phyloP scores from a whole-genome alignment of 2,329 filamentous ascomycete genomes.

The Curvularia verruculosa region DNA sequence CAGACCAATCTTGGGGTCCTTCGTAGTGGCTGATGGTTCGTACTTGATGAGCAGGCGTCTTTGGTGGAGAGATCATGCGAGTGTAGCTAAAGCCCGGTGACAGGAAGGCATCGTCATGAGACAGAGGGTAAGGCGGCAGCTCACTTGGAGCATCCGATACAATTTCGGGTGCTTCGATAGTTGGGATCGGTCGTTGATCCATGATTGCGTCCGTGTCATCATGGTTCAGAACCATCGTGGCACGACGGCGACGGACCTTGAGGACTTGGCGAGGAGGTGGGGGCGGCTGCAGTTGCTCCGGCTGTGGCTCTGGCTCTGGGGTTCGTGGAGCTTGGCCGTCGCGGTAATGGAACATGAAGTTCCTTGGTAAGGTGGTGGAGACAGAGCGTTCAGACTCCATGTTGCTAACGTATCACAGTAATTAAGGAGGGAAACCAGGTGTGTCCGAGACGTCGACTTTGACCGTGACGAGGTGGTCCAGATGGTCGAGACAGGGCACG shows the following conservation, averaged over 20 bases:
- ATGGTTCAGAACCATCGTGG: conserved; percentile 38
- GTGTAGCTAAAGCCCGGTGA: conserved; percentile 48
- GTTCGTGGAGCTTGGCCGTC: conserved; percentile 55
- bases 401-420: conserved; percentile 12
- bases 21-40: conserved; percentile 38
- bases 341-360: conserved; percentile 57
- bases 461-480: conserved; percentile 12
- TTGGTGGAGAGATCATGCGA: conserved; percentile 55
- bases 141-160: conserved; percentile 36
- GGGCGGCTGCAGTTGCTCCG: conserved; percentile 48
- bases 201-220: conserved; percentile 37
- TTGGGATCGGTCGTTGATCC: conserved; percentile 51
- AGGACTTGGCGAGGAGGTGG: conserved; percentile 56
- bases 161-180: conserved; percentile 56
- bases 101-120: conserved; percentile 48
- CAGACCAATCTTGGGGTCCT: conserved; percentile 40
- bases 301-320: conserved; percentile 51
- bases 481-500: conserved; percentile 13
- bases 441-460: conserved; percentile 17
- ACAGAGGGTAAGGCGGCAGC: conserved; percentile 32
- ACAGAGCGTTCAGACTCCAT: conserved; percentile 54
- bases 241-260: conserved; percentile 56
- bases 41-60: conserved; percentile 55
- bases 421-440: conserved; percentile 3
- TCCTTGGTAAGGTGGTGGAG: conserved; percentile 58